A percentile compares a stretch with the other conserved stretches of the same genome.
These are phyloP conservation scores for Botrytis porri DNA, from an alignment of 2,329 filamentous ascomycete genomes.

Conservation along the genomic window DNA sequence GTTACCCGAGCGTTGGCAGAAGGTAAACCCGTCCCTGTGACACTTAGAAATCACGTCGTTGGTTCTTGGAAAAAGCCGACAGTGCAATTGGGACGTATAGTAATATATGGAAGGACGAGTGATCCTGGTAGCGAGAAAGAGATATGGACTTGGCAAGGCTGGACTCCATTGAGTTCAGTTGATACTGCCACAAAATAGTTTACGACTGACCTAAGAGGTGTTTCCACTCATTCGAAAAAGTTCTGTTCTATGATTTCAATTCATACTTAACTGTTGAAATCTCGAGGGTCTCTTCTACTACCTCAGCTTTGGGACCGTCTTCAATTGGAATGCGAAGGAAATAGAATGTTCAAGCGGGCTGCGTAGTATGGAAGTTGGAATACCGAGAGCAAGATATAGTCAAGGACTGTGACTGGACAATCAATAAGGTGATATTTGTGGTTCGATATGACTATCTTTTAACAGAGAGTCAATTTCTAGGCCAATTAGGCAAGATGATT, in stretches of 20 bases:
- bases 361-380: neutral
- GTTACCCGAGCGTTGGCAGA: neutral
- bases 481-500: neutral
- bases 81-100: neutral
- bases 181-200: neutral
- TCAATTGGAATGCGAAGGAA: neutral
- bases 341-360: neutral
- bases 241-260: neutral
- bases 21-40: no score
- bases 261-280: neutral
- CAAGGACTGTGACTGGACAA: neutral
- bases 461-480: fast-evolving
- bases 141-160: neutral
- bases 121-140: neutral
- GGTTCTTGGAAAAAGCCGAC: neutral
- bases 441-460: neutral
- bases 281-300: neutral
- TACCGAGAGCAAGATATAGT: neutral
- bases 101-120: neutral
- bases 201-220: neutral
- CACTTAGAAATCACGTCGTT: neutral
- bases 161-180: neutral
- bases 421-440: neutral
- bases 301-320: neutral
- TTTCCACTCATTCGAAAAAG: neutral